Percentiles rank a stretch among this genome's conserved stretches.
Conservation (phyloP, 441 rosid genomes). For the Lepidium campestre region DNA sequence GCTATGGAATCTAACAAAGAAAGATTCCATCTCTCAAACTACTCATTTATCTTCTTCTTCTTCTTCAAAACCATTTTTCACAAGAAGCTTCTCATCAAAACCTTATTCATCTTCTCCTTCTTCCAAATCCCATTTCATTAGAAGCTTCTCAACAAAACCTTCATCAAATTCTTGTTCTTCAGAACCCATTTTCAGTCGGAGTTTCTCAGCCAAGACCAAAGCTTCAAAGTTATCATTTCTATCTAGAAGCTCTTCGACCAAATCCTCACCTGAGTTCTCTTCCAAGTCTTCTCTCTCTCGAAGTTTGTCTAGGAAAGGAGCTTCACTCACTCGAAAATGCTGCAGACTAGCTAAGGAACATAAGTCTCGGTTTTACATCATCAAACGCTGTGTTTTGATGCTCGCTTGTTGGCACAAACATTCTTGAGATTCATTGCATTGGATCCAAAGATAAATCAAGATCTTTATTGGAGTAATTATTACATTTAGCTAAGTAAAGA, state of each 20-base stretch:
- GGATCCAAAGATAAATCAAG: background rate
- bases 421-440: background rate
- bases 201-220: slow-evolving; percentile 19
- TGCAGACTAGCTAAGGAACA: slow-evolving; percentile 19
- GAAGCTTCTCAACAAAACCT: slow-evolving; percentile 21
- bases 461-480: background rate
- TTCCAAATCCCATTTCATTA: background rate
- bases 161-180: slow-evolving; percentile 13
- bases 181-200: slow-evolving; percentile 16
- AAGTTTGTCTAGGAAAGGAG: slow-evolving; percentile 23
- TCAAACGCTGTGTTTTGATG: slow-evolving; percentile 28
- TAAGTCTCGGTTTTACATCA: slow-evolving; percentile 24
- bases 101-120: slow-evolving; percentile 10
- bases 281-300: slow-evolving; percentile 19
- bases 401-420: slow-evolving; percentile 33
- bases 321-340: slow-evolving; percentile 20
- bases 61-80: background rate
- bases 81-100: slow-evolving; percentile 24
- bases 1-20: background rate
- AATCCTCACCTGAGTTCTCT: background rate
- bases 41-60: background rate
- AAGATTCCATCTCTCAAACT: background rate
- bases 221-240: slow-evolving; percentile 2
- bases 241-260: slow-evolving; percentile 18
- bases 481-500: no score